phyloP scores from a whole-genome alignment of 495 filamentous ascomycete genomes.

The Podospora australis region DNA sequence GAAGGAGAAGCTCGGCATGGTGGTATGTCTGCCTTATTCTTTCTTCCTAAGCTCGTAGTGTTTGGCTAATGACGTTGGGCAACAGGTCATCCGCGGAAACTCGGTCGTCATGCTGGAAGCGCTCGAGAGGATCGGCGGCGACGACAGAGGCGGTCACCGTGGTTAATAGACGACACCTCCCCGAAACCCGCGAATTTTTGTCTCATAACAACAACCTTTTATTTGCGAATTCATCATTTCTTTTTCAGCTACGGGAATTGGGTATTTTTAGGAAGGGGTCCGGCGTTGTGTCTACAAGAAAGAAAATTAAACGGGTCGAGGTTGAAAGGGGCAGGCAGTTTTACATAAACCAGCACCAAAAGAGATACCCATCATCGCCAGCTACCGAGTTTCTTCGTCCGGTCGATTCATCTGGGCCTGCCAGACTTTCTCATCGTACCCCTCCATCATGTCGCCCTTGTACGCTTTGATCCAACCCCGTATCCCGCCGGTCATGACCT shows the following conservation, averaged over 20 bases:
- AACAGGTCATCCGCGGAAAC: conserved; percentile 76
- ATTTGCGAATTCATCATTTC: not conserved
- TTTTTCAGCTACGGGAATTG: conserved; percentile 1
- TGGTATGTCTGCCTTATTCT: conserved; percentile 55
- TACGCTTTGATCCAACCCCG: conserved; percentile 45
- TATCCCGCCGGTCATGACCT: conserved; percentile 43
- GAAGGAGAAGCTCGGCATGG: conserved; percentile 87
- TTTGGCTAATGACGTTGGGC: conserved; percentile 3
- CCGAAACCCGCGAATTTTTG: too few relatives aligned
- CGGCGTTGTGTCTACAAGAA: conserved; percentile 11
- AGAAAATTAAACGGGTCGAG: not conserved
- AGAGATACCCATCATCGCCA: conserved; percentile 20
- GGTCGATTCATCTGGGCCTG: conserved; percentile 21
- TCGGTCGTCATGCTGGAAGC: conserved; percentile 95
- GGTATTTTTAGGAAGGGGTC: conserved; percentile 5
- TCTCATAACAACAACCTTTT: too few relatives aligned
- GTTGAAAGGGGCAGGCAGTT: not conserved
- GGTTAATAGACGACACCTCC: not conserved
- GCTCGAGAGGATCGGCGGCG: conserved; percentile 50
- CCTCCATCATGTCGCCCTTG: conserved; percentile 39
- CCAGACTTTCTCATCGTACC: conserved; percentile 43
- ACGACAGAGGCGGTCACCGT: conserved; percentile 27
- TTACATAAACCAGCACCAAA: conserved; percentile 1
- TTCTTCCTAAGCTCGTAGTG: not conserved
- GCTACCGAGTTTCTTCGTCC: not conserved